phyloP scores from a whole-genome alignment of 805 yeast genomes.

The Ogataea saltuana region DNA sequence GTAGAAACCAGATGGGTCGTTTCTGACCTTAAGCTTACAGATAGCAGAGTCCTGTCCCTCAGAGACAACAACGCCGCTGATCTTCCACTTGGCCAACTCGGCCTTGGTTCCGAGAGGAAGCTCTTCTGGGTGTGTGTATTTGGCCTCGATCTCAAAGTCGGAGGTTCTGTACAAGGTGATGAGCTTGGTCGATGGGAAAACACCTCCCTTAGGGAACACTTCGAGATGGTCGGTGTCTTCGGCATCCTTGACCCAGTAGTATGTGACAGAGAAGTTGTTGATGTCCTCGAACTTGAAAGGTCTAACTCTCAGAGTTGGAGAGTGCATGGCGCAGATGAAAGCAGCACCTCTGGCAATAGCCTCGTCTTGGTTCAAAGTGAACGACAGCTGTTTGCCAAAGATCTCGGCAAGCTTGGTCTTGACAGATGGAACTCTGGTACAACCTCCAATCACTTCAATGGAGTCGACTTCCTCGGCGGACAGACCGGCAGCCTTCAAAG shows the following conservation, averaged over 20 bases:
- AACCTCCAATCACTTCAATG: slow-evolving; percentile 96
- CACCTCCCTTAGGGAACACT: slow-evolving; percentile 93
- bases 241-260: slow-evolving; percentile 90
- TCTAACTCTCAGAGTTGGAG: slow-evolving; percentile 97
- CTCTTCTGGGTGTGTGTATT: slow-evolving; percentile 72
- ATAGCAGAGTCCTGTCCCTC: slow-evolving; percentile 78
- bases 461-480: slow-evolving; percentile 76
- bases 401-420: slow-evolving; percentile 78
- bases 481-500: slow-evolving; percentile 78
- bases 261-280: slow-evolving; percentile 89
- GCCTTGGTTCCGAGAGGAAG: slow-evolving; percentile 71
- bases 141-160: slow-evolving; percentile 85
- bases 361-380: slow-evolving; percentile 98
- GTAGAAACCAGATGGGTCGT: slow-evolving; percentile 95
- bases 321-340: slow-evolving; percentile 97
- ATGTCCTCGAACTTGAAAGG: slow-evolving; percentile 97
- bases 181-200: slow-evolving; percentile 93
- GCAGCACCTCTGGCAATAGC: slow-evolving; percentile 99
- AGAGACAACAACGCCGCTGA: slow-evolving; percentile 79
- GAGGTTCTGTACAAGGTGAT: slow-evolving; percentile 90
- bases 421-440: slow-evolving; percentile 94
- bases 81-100: slow-evolving; percentile 78
- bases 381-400: slow-evolving; percentile 83
- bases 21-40: slow-evolving; percentile 91
- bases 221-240: slow-evolving; percentile 92